These are phyloP conservation scores for Taiozyma sp. DNA, from an alignment of 1,139 yeast species.

Conservation along the genomic window DNA sequence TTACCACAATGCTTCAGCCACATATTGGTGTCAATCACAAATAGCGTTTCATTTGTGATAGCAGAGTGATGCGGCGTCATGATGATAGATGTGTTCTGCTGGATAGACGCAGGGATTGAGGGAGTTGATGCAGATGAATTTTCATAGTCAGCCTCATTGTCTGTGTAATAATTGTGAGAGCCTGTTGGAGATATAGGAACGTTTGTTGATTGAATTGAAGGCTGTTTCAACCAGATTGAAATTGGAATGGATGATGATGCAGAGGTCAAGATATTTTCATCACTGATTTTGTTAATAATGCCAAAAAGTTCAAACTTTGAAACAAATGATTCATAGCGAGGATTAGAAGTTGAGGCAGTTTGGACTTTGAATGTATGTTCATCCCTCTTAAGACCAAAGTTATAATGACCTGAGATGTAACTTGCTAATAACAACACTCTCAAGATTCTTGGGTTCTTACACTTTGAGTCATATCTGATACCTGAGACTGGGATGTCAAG, in stretches of 20 bases:
- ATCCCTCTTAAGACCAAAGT: slow-evolving; percentile 50
- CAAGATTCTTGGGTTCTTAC: slow-evolving; percentile 43
- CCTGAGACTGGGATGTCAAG: slow-evolving; percentile 65
- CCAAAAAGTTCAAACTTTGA: neutral
- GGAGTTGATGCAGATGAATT: slow-evolving; percentile 10
- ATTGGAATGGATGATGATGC: slow-evolving; percentile 9
- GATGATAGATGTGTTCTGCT: slow-evolving; percentile 3
- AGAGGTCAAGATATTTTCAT: slow-evolving; percentile 6
- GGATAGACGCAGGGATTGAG: slow-evolving; percentile 7
- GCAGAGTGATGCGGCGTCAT: slow-evolving; percentile 12
- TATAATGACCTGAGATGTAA: slow-evolving; percentile 44
- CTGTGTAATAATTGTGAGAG: slow-evolving; percentile 10
- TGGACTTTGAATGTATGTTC: slow-evolving; percentile 27
- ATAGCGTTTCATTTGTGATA: slow-evolving; percentile 42
- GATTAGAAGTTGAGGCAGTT: neutral
- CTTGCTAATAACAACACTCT: slow-evolving; percentile 48
- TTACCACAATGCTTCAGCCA: slow-evolving; percentile 83
- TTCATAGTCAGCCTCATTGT: slow-evolving; percentile 22
- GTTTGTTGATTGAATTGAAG: slow-evolving; percentile 4
- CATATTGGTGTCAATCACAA: slow-evolving; percentile 72
- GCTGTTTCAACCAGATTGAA: slow-evolving; percentile 9
- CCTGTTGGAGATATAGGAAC: slow-evolving; percentile 6
- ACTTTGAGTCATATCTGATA: slow-evolving; percentile 37
- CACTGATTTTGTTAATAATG: slow-evolving; percentile 4
- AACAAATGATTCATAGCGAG: slow-evolving; percentile 1